Evolutionary conservation across 2,329 filamentous ascomycete genomes (phyloP).

Genomic region (Phoma sp.): DNA sequence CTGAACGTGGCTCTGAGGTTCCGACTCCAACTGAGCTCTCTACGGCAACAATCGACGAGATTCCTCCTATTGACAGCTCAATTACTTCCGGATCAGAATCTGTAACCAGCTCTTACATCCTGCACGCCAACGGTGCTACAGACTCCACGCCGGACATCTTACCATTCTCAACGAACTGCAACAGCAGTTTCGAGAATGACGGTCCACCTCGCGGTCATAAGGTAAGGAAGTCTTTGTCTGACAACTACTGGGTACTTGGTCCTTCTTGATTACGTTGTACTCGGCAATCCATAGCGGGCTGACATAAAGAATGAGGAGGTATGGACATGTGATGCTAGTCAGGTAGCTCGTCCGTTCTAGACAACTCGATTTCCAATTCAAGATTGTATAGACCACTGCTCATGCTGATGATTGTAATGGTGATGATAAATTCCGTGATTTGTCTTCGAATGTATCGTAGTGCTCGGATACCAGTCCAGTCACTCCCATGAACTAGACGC

Average conservation of each 20-base stretch:
- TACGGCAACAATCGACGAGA: not conserved
- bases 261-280: conserved; percentile 12
- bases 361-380: not conserved
- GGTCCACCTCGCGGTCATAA: conserved; percentile 12
- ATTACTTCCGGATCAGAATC: conserved; percentile 92
- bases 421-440: too few species aligned
- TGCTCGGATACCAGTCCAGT: not conserved
- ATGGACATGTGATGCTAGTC: conserved; percentile 51
- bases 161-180: conserved; percentile 1
- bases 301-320: conserved; percentile 12
- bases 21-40: conserved; percentile 9
- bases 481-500: conserved; percentile 5
- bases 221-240: conserved; percentile 24
- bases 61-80: conserved; percentile 80
- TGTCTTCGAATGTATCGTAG: not conserved
- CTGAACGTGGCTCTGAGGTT: conserved; percentile 22
- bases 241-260: conserved; percentile 18
- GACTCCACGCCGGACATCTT: conserved; percentile 14
- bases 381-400: not conserved
- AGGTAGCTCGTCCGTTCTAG: not conserved
- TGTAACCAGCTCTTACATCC: conserved; percentile 88
- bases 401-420: not conserved
- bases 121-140: conserved; percentile 85
- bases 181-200: conserved; percentile 24
- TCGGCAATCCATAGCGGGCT: conserved; percentile 10